phyloP scores from a whole-genome alignment of 2,329 filamentous ascomycete species.

The Arthroderma sp. region DNA sequence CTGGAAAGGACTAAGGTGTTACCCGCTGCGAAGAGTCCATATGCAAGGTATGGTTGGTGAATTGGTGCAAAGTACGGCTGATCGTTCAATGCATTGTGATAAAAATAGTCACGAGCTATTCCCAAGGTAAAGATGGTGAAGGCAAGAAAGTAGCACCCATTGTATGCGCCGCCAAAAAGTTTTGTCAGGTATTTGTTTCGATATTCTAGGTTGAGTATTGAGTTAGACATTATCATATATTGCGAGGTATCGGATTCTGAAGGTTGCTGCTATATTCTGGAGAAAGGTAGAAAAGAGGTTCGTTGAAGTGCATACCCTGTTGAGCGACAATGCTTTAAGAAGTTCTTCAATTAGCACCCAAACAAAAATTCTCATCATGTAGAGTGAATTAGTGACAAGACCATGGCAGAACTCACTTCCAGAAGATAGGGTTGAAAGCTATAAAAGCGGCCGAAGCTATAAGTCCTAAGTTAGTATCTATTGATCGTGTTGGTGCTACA shows the following conservation, averaged over 20 bases:
- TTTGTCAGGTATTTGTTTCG: slow-evolving; percentile 78
- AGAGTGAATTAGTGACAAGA: slow-evolving; percentile 1
- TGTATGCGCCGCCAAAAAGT: slow-evolving; percentile 64
- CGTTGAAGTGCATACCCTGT: slow-evolving; percentile 44
- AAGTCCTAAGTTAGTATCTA: slow-evolving; percentile 6
- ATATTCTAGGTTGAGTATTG: slow-evolving; percentile 53
- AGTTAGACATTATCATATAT: slow-evolving; percentile 8
- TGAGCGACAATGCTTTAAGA: slow-evolving; percentile 63
- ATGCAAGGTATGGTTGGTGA: slow-evolving; percentile 50
- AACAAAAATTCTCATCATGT: slow-evolving; percentile 4
- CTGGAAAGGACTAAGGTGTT: slow-evolving; percentile 78
- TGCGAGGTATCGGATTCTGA: neutral
- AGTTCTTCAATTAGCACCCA: slow-evolving; percentile 8
- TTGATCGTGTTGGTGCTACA: neutral
- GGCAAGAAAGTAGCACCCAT: slow-evolving; percentile 82
- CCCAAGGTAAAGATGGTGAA: slow-evolving; percentile 82
- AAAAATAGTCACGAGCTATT: slow-evolving; percentile 74
- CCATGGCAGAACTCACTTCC: slow-evolving; percentile 61
- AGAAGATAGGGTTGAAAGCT: slow-evolving; percentile 95
- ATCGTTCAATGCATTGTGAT: slow-evolving; percentile 66
- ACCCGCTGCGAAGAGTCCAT: slow-evolving; percentile 57
- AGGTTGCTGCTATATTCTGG: neutral
- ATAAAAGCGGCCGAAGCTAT: slow-evolving; percentile 70
- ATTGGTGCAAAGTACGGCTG: slow-evolving; percentile 66
- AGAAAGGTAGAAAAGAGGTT: neutral